Evolutionary conservation across 2,329 filamentous ascomycete genomes (phyloP), one percentile per base, ranked within the genome.

Genomic region (Colletotrichum noveboracense): DNA sequence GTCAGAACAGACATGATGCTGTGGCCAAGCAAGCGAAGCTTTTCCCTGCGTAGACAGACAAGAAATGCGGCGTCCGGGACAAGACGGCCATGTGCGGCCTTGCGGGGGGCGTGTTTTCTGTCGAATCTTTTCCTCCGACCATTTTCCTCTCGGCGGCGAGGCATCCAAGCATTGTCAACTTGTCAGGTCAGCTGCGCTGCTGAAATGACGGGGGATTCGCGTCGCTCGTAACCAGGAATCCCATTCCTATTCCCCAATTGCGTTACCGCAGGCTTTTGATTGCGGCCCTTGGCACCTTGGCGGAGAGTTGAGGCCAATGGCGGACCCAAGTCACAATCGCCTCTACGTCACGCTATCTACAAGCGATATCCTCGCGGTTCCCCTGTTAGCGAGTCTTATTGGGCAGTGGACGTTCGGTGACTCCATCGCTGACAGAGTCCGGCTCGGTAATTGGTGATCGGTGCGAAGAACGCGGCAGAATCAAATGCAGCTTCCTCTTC

Each of bases 11-110:
- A 48, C n/a, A 16, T 3, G 13, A 12, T 14, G 38, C 34, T 48
- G 24, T 16, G 18, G 73, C 73, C 73, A 75, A 73, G 64, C 26
- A 7, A 65, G 74, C 74, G 70, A 76, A 76, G 74, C 74, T 74
- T 76, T 73, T 69, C 18, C 26, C n/a, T 7, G 38, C 36, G 56
- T 12, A 18, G 26, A 16, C 3, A n/a, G 36, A 73, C 65, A 74
- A 74, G 74, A 58, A 69, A 76, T 55, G 70, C 67, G 74, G 64
- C 70, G 34, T 30, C 36, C n/a, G 21, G 61, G 64, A 70, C 28
- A 30, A 28, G 30, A 56, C 13, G 30, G 52, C 14, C 61, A 64
- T 12, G 0, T 52, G n/a, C 3, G 32, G 32, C 30, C 60, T 26
- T 26, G 28, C n/a, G 60, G 13, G 28, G 32, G n/a, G 30, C 30